Percentiles rank a stretch among this genome's conserved stretches.
Conservation (phyloP, 2,329 filamentous ascomycete species). For the Pseudogymnoascus pannorum region DNA sequence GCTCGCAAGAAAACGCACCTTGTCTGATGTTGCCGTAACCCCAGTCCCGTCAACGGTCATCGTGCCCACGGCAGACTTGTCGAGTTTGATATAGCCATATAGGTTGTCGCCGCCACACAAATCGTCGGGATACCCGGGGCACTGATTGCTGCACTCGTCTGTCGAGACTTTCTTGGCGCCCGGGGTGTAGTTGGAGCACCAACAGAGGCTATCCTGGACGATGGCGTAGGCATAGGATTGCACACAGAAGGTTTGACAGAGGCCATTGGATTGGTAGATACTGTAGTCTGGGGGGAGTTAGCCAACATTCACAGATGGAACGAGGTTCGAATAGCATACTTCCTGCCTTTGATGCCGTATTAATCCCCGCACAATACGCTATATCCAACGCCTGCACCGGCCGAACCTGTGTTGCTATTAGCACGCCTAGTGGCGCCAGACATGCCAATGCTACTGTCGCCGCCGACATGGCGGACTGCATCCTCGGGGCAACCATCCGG, state of each 20-base stretch:
- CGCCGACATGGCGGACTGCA: conserved; percentile 2
- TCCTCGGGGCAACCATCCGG: neutral
- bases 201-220: conserved; percentile 58
- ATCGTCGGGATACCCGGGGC: conserved; percentile 63
- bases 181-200: conserved; percentile 67
- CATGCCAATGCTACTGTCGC: neutral
- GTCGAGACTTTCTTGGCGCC: conserved; percentile 34
- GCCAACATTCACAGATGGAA: neutral
- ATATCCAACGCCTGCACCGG: neutral
- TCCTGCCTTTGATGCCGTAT: neutral
- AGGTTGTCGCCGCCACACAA: conserved; percentile 54
- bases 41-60: conserved; percentile 14
- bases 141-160: conserved; percentile 46
- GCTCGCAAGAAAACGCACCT: conserved; percentile 4
- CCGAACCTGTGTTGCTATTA: neutral
- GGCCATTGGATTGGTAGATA: conserved; percentile 63
- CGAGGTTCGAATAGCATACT: neutral
- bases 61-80: conserved; percentile 51
- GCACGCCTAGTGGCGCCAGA: neutral
- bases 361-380: neutral
- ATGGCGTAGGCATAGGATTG: conserved; percentile 58
- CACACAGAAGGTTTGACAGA: conserved; percentile 55
- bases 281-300: neutral
- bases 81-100: conserved; percentile 59
- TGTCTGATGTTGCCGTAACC: neutral